Base-by-base conservation (phyloP, 1,284 basidiomycete species). In the Ganoderma meredithae region DNA sequence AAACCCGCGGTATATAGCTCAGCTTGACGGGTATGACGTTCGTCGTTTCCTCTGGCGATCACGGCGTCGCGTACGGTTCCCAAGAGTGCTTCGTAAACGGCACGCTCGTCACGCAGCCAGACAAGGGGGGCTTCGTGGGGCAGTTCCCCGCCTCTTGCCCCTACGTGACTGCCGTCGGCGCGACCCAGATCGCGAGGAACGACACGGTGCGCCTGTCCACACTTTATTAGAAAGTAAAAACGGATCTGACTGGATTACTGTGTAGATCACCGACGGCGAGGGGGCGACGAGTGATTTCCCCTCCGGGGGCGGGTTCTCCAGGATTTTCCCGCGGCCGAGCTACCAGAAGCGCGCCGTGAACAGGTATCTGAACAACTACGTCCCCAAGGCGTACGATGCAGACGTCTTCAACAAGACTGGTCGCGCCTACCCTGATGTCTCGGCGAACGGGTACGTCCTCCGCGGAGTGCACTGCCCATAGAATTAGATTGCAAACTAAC, bases 61-160 rank as follows among this genome's bases (percentile, higher is more conserved):
- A 82, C 47, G 88, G 88, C 25, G 88, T 89, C 13, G 86, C 84
- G 3, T 85, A 84, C 70, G 67, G 69, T 10, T 88, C 60, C 49
- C 76, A 73, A 12, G 80, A 80, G 67, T 69, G 80, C 13, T 60
- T 75, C 41, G 52, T 72, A 1, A 66, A 70, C 47, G 77, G 81
- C 17, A 43, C 33, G 9, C 58, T 60, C 71, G 52, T 33, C 52
- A 55, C 13, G 13, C 27, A 33, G 12, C 52, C 75, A 2, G 79
- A 80, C 61, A 76, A 76, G n/a, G 80, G 78, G 27, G 71, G 66
- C 41, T 73, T 74, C 65, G 69, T 70, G 41, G 70, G 71, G 9
- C 72, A 69, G 36, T 70, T 73, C 63, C 73, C 73, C 1, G 68
- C 73, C 31, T 71, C 71, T 4, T 76, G 73, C 60, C 74, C 74